Evolutionary conservation across 2,329 filamentous ascomycete genomes (phyloP).

Genomic region (Neurospora sp.): DNA sequence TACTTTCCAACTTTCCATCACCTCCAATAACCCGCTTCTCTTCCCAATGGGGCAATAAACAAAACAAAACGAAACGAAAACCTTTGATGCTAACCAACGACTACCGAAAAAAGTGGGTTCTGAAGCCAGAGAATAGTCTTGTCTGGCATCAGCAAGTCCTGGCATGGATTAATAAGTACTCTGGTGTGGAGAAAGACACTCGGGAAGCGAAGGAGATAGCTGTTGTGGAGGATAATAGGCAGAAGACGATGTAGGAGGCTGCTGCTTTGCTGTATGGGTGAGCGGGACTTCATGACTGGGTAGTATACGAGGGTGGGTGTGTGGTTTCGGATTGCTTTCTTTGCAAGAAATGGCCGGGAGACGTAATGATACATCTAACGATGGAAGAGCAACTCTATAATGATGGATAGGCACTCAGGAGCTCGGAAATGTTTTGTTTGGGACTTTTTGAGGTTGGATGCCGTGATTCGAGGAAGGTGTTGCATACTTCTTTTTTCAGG

Average conservation of each 20-base stretch:
- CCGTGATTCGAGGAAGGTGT: background rate
- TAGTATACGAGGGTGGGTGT: background rate
- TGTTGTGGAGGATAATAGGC: background rate
- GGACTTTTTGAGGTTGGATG: background rate
- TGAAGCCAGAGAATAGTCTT: conserved; percentile 84
- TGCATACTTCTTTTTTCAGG: background rate
- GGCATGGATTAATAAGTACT: conserved; percentile 61
- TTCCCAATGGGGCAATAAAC: background rate
- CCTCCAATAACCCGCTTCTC: background rate
- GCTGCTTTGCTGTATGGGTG: background rate
- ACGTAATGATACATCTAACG: background rate
- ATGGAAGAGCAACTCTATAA: background rate
- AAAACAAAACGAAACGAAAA: background rate
- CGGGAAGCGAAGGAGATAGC: conserved; percentile 7
- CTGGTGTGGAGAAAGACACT: conserved; percentile 28
- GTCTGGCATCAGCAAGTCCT: conserved; percentile 85
- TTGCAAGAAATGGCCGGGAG: background rate
- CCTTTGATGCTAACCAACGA: conserved; percentile 24
- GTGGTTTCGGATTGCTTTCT: background rate
- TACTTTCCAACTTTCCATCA: conserved; percentile 25
- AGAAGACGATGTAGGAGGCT: background rate
- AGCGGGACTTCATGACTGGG: background rate
- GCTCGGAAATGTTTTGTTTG: background rate
- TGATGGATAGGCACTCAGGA: background rate
- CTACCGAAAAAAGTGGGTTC: conserved; percentile 58